These are phyloP conservation scores for Penicillium olsonii DNA, from an alignment of 2,329 filamentous ascomycete genomes.

Conservation along the genomic window DNA sequence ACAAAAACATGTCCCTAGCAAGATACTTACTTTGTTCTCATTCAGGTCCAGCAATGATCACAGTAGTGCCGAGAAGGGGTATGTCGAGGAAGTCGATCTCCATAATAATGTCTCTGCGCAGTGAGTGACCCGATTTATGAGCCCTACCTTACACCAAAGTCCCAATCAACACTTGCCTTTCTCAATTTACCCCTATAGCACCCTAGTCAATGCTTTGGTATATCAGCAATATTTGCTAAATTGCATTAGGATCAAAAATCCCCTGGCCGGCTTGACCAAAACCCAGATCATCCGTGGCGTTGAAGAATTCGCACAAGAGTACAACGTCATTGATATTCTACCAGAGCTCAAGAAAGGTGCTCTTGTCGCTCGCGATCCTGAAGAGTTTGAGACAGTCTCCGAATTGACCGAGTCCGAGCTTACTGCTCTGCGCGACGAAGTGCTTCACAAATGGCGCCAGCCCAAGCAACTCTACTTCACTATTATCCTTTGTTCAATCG, in stretches of 20 bases:
- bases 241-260: slow-evolving; percentile 47
- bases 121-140: slow-evolving; percentile 13
- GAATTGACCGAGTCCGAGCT: slow-evolving; percentile 47
- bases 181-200: too few relatives aligned
- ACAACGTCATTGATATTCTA: slow-evolving; percentile 44
- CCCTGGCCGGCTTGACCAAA: slow-evolving; percentile 44
- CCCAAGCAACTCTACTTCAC: slow-evolving; percentile 52
- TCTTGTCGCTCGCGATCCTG: slow-evolving; percentile 52
- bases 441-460: slow-evolving; percentile 53
- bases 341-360: slow-evolving; percentile 51
- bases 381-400: slow-evolving; percentile 46
- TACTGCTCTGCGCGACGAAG: slow-evolving; percentile 47
- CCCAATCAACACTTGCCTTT: background rate
- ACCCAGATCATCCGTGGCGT: slow-evolving; percentile 44
- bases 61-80: slow-evolving; percentile 15
- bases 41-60: slow-evolving; percentile 12
- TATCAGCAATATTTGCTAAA: background rate
- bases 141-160: background rate
- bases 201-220: too few relatives aligned
- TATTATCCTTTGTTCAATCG: slow-evolving; percentile 55
- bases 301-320: slow-evolving; percentile 44
- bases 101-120: slow-evolving; percentile 30
- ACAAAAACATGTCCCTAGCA: background rate
- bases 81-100: slow-evolving; percentile 24
- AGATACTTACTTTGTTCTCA: background rate